A percentile compares a stretch with the other conserved stretches of the same genome.
These are phyloP conservation scores for Neonectria ditissima DNA, from an alignment of 2,329 filamentous ascomycete species.

Conservation along the genomic window DNA sequence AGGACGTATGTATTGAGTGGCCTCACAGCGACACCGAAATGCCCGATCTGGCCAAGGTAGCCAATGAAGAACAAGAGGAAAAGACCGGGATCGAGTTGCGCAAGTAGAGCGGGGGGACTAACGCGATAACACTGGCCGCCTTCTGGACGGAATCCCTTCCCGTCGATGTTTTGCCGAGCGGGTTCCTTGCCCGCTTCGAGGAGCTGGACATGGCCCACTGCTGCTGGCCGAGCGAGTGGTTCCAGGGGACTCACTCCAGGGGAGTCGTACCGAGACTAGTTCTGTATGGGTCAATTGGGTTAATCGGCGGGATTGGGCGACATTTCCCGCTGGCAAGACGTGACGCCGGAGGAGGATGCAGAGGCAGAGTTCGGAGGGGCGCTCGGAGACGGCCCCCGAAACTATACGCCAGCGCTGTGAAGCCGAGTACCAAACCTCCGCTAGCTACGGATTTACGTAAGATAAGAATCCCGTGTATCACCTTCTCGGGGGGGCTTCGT, in stretches of 20 bases:
- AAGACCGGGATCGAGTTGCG: not conserved
- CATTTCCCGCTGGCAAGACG: not conserved
- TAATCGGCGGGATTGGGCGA: no score
- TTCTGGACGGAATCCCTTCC: conserved; percentile 7
- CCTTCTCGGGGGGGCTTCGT: no score
- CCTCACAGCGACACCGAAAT: no score
- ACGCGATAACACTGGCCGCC: conserved; percentile 3
- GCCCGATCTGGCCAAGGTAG: not conserved
- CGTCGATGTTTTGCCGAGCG: not conserved
- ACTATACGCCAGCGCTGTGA: not conserved
- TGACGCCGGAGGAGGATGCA: not conserved
- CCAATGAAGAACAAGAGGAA: not conserved
- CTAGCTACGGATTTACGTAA: not conserved
- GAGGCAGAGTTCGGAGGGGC: not conserved
- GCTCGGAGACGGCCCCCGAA: not conserved
- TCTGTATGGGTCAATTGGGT: not conserved
- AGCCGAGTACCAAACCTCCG: not conserved
- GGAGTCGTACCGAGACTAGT: not conserved
- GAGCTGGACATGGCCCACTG: not conserved
- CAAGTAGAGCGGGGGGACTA: not conserved
- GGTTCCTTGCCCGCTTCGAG: conserved; percentile 1
- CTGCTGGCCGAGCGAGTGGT: not conserved
- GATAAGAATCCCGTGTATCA: no score
- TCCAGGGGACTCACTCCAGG: not conserved
- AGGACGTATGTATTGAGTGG: not conserved